These are phyloP conservation scores for Neurospora tetraspora DNA, from an alignment of 495 filamentous ascomycete species.

Conservation along the genomic window DNA sequence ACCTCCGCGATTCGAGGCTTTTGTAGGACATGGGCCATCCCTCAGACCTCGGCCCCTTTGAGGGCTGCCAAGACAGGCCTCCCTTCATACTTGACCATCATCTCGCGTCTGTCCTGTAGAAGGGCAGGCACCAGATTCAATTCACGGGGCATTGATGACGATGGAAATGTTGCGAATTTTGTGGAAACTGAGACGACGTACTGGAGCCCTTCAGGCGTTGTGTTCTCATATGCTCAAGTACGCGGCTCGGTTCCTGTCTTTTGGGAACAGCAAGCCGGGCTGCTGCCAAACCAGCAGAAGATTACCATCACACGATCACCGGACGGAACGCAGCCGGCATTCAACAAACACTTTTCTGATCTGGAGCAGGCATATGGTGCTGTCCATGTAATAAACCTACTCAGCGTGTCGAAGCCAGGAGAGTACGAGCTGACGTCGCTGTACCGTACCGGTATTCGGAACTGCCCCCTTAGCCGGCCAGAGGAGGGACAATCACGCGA, in stretches of 20 bases:
- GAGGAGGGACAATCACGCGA: slow-evolving; percentile 40
- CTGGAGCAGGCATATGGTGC: slow-evolving; percentile 79
- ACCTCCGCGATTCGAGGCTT: slow-evolving; percentile 94
- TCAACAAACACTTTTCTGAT: slow-evolving; percentile 83
- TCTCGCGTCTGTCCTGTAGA: slow-evolving; percentile 83
- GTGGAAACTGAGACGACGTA: slow-evolving; percentile 57
- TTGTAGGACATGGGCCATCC: slow-evolving; percentile 71
- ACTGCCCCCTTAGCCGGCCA: slow-evolving; percentile 52
- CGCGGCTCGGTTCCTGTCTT: slow-evolving; percentile 91
- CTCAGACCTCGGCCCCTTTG: slow-evolving; percentile 44
- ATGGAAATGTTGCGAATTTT: slow-evolving; percentile 91
- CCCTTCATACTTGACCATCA: slow-evolving; percentile 74
- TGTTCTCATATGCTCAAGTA: slow-evolving; percentile 90
- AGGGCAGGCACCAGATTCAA: slow-evolving; percentile 95
- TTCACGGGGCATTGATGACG: slow-evolving; percentile 90
- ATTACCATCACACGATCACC: slow-evolving; percentile 80
- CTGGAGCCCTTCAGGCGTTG: slow-evolving; percentile 63
- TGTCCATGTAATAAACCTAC: slow-evolving; percentile 81
- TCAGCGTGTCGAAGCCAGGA: slow-evolving; percentile 75
- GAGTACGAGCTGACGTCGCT: slow-evolving; percentile 71
- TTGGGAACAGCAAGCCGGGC: slow-evolving; percentile 86
- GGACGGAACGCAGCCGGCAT: slow-evolving; percentile 90
- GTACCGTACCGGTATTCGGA: slow-evolving; percentile 65
- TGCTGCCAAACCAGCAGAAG: slow-evolving; percentile 90
- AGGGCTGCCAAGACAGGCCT: slow-evolving; percentile 56